Evolutionary conservation across 2,329 filamentous ascomycete species (phyloP).

Genomic region (Sordariomycetes sp.): DNA sequence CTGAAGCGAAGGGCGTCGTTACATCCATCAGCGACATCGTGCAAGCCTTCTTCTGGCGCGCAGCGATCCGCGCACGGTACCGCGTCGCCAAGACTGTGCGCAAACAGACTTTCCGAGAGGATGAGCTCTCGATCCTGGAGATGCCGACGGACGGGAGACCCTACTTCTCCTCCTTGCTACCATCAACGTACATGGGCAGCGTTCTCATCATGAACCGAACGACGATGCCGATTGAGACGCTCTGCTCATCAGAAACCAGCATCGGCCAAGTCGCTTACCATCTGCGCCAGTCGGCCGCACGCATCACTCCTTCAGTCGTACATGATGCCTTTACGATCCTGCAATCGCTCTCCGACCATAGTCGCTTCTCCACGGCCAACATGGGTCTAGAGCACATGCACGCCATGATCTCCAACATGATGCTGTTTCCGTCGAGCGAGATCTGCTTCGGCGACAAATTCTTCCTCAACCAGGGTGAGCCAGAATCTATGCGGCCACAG

Average conservation of each 20-base stretch:
- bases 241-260: constrained; percentile 17
- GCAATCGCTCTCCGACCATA: constrained; percentile 15
- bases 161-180: constrained; percentile 17
- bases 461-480: constrained; percentile 14
- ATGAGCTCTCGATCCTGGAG: constrained; percentile 21
- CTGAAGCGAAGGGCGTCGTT: constrained; percentile 12
- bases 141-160: constrained; percentile 19
- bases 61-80: constrained; percentile 21
- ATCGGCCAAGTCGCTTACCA: constrained; percentile 13
- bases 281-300: constrained; percentile 13
- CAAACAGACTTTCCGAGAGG: constrained; percentile 8
- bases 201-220: constrained; percentile 16
- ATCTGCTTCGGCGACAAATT: constrained; percentile 16
- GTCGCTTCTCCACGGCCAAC: constrained; percentile 12
- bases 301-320: constrained; percentile 14
- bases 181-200: constrained; percentile 18
- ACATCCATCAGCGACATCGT: constrained; percentile 26
- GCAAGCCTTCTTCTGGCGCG: constrained; percentile 29
- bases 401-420: constrained; percentile 19
- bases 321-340: constrained; percentile 18
- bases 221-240: constrained; percentile 11
- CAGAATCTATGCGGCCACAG: constrained; percentile 17
- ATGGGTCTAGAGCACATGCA: constrained; percentile 17
- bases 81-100: constrained; percentile 16
- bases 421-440: constrained; percentile 16